Evolutionary conservation across 768 basidiomycete species (phyloP), one percentile per base, ranked within the genome.

Genomic region (Lactarius vividus): DNA sequence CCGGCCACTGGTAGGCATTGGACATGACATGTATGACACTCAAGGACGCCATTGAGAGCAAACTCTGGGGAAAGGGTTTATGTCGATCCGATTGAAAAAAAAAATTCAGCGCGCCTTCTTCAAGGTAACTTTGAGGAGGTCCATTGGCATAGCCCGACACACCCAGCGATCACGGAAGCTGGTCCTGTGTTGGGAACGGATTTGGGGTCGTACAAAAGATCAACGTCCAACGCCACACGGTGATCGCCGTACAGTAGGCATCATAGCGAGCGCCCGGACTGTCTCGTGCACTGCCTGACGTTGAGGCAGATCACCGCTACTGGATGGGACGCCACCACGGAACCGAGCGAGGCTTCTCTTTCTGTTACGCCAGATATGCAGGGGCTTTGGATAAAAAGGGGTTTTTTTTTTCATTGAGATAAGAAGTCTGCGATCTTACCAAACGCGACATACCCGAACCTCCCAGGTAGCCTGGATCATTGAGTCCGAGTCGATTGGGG

Each of bases 341-440:
- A 20, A 65, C 59, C 33, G 68, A 61, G 52, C 70, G 67, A 20
- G 72, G 71, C 61, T 69, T 67, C 61, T 74, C 73, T 44, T 75
- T 75, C 68, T 69, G 62, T 71, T 71, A 63, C 75, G 74, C 75
- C 75, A 77, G 23, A 69, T 70, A 64, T 20, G 74, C 10, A 75
- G 71, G 55, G 76, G 73, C 75, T 75, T 63, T 39, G 2, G 13
- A 26, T 1, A 35, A 2, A n/a, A 46, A 31, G 2, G 35, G n/a
- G n/a, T n/a, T n/a, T n/a, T n/a, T n/a, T n/a, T n/a, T n/a, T n/a
- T n/a, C n/a, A n/a, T n/a, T n/a, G n/a, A n/a, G n/a, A n/a, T n/a
- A n/a, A n/a, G n/a, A n/a, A n/a, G n/a, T n/a, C n/a, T 59, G 5
- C 15, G 59, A 64, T 56, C 74, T 73, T 64, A 74, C 75, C 59